These are phyloP conservation scores for Lactarius akahatsu DNA, from an alignment of 768 basidiomycete species.

Conservation along the genomic window DNA sequence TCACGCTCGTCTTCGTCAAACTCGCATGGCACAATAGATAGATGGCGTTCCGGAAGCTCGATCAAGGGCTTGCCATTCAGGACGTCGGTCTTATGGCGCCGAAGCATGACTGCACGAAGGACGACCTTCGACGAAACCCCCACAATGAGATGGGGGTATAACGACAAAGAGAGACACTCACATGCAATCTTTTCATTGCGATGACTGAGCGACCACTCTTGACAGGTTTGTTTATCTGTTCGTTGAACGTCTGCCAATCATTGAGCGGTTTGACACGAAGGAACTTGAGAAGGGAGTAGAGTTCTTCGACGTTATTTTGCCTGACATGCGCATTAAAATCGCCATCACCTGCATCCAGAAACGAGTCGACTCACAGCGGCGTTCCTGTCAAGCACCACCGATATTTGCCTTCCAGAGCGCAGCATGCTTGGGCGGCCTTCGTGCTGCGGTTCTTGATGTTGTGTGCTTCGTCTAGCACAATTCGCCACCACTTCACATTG, in stretches of 20 bases:
- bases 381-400: conserved; percentile 90
- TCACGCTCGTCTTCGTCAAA: conserved; percentile 75
- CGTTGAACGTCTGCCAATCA: conserved; percentile 76
- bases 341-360: background rate
- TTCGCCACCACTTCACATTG: conserved; percentile 75
- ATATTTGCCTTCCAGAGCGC: conserved; percentile 70
- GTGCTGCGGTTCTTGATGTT: conserved; percentile 88
- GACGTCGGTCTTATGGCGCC: conserved; percentile 72
- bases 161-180: conserved; percentile 34
- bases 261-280: conserved; percentile 79
- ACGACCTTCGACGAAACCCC: conserved; percentile 52
- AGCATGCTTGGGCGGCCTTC: conserved; percentile 76
- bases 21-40: conserved; percentile 70
- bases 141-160: background rate
- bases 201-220: conserved; percentile 60
- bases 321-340: conserved; percentile 4
- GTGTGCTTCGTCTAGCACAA: conserved; percentile 95
- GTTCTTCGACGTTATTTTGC: conserved; percentile 73
- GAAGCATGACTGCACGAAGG: conserved; percentile 83
- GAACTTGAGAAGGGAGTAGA: conserved; percentile 89
- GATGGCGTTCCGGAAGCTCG: conserved; percentile 69
- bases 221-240: conserved; percentile 75
- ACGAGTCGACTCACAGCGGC: conserved; percentile 50
- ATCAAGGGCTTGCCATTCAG: conserved; percentile 82
- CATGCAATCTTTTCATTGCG: conserved; percentile 85